Conservation (phyloP, 2,329 filamentous ascomycete genomes). For the Fusarium foetens region DNA sequence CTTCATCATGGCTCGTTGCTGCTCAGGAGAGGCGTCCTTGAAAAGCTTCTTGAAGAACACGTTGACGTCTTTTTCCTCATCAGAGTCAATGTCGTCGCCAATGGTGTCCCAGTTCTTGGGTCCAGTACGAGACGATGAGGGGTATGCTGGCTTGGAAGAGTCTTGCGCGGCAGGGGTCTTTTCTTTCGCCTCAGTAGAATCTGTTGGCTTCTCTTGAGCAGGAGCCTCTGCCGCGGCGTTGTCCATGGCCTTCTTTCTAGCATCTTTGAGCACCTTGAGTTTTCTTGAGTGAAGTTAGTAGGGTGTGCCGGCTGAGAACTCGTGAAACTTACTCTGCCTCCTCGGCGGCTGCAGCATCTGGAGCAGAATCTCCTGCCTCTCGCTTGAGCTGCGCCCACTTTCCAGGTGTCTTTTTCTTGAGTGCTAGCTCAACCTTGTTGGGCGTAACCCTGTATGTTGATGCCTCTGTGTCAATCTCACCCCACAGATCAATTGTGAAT, state of each 20-base stretch:
- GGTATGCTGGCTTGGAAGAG: slow-evolving; percentile 64
- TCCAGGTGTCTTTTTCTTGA: slow-evolving; percentile 73
- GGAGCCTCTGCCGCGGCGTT: neutral
- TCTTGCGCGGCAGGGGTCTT: slow-evolving; percentile 8
- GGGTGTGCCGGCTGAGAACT: neutral
- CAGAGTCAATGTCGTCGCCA: slow-evolving; percentile 64
- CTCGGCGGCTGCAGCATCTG: neutral
- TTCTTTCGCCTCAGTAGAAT: slow-evolving; percentile 12
- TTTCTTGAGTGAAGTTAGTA: slow-evolving; percentile 27
- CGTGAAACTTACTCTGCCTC: slow-evolving; percentile 37
- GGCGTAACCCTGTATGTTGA: slow-evolving; percentile 74
- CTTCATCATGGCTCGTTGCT: slow-evolving; percentile 96
- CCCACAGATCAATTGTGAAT: slow-evolving; percentile 73
- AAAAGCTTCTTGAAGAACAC: slow-evolving; percentile 93
- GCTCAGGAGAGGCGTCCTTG: slow-evolving; percentile 78
- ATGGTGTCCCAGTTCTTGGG: slow-evolving; percentile 94
- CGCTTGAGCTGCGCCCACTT: slow-evolving; percentile 68
- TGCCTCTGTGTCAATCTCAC: slow-evolving; percentile 67
- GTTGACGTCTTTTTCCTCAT: slow-evolving; percentile 73
- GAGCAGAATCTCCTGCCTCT: neutral
- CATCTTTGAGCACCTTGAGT: slow-evolving; percentile 34
- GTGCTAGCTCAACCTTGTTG: slow-evolving; percentile 81
- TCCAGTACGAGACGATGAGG: slow-evolving; percentile 84
- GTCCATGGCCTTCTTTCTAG: slow-evolving; percentile 37
- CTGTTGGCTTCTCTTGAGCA: neutral